These are phyloP conservation scores for Aspergillus ochraceoroseus DNA, from an alignment of 2,329 filamentous ascomycete species.

Conservation along the genomic window DNA sequence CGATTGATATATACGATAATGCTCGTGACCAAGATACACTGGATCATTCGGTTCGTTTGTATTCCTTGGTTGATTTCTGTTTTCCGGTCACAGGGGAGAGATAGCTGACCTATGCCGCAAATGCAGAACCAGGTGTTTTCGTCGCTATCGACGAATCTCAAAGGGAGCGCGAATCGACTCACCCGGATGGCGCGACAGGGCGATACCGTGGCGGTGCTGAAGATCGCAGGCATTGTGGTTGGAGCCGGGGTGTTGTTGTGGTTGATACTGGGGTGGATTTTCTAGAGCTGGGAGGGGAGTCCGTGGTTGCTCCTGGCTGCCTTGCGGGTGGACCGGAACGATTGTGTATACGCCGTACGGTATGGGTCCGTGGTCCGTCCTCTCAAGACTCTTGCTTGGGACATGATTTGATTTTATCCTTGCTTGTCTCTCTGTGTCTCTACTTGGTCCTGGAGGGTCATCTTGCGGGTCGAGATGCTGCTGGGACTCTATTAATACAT, in stretches of 20 bases:
- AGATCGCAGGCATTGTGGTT: constrained; percentile 77
- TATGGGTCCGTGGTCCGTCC: too few species aligned
- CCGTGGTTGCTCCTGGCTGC: too few species aligned
- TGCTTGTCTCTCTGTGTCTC: too few species aligned
- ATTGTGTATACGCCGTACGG: too few species aligned
- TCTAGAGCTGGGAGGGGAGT: constrained; percentile 36
- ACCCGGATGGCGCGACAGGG: constrained; percentile 87
- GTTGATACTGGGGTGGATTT: constrained; percentile 62
- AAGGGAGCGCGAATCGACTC: constrained; percentile 74
- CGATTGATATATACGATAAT: constrained; percentile 96
- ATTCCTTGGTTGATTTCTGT: neutral
- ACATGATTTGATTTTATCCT: too few species aligned
- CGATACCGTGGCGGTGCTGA: constrained; percentile 85
- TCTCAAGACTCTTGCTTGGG: too few species aligned
- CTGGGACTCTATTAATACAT: too few species aligned
- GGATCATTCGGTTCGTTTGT: constrained; percentile 69
- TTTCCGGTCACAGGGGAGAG: too few species aligned
- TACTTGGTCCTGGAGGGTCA: too few species aligned
- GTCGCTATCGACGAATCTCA: constrained; percentile 73
- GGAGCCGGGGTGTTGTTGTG: constrained; percentile 69
- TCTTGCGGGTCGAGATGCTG: too few species aligned
- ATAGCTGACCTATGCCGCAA: neutral
- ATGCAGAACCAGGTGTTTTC: constrained; percentile 81
- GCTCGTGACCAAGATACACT: constrained; percentile 83
- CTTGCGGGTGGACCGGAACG: too few species aligned